Conservation (phyloP, 306 rosid genomes). For the Psophocarpus tetragonolobus region DNA sequence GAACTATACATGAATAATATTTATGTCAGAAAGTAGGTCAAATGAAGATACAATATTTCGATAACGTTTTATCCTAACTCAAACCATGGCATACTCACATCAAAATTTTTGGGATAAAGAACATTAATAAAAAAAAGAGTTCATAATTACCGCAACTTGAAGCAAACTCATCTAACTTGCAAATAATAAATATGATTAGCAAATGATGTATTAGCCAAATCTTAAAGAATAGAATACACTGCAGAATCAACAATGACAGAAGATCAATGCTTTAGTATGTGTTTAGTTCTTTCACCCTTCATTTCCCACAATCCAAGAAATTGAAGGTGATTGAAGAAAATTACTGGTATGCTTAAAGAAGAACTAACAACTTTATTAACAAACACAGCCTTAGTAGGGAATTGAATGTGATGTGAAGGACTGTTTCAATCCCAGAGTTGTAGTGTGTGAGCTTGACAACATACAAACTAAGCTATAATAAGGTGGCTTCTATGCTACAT, state of each 20-base stretch:
- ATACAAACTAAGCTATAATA: not conserved
- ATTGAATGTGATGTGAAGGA: not conserved
- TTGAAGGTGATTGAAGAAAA: not conserved
- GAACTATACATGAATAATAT: not conserved
- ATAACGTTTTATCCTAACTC: not conserved
- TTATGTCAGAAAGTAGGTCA: not conserved
- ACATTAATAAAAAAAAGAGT: not conserved
- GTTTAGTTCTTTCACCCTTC: not conserved
- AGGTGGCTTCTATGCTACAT: not conserved
- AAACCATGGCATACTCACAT: not conserved
- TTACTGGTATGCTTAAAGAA: too few species aligned
- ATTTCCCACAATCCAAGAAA: not conserved
- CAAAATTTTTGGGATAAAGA: not conserved
- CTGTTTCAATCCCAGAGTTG: not conserved
- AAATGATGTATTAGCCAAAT: not conserved
- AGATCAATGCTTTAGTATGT: not conserved
- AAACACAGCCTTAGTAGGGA: not conserved
- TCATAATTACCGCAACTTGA: not conserved
- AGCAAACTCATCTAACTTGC: slow-evolving; percentile 1
- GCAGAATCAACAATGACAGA: not conserved
- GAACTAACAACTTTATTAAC: not conserved
- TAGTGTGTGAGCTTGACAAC: not conserved
- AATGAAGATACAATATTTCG: not conserved
- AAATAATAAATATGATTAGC: not conserved
- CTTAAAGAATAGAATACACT: not conserved